Conservation (phyloP, 1,139 yeast genomes). For the Diutina catenulata region DNA sequence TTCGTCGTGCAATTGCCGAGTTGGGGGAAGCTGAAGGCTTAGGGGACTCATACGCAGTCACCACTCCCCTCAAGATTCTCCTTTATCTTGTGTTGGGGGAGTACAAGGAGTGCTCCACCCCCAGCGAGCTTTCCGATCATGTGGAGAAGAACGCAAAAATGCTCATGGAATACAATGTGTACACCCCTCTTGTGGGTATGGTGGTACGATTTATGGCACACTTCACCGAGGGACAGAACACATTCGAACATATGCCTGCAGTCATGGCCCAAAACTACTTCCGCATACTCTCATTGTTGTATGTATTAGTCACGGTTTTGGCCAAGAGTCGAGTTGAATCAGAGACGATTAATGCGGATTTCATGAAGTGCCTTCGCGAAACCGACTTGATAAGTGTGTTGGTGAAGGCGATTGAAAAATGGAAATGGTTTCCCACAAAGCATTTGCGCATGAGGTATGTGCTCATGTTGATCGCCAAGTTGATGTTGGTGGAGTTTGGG, state of each 20-base stretch:
- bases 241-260: not conserved
- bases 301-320: slow-evolving; percentile 31
- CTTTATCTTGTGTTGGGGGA: slow-evolving; percentile 1
- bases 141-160: not conserved
- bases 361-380: not conserved
- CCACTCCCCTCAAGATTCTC: not conserved
- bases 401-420: slow-evolving; percentile 32
- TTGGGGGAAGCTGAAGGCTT: not conserved
- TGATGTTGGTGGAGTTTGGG: slow-evolving; percentile 58
- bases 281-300: slow-evolving; percentile 40
- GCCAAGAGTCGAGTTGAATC: slow-evolving; percentile 10
- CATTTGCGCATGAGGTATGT: slow-evolving; percentile 35
- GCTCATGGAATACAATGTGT: not conserved
- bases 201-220: not conserved
- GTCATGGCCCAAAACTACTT: slow-evolving; percentile 13
- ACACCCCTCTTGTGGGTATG: not conserved
- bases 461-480: slow-evolving; percentile 44
- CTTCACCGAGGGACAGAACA: no score
- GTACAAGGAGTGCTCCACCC: not conserved
- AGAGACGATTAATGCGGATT: not conserved
- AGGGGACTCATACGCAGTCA: not conserved
- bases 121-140: no score
- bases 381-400: slow-evolving; percentile 12
- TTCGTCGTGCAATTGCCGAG: not conserved
- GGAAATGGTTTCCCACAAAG: slow-evolving; percentile 43